Base-by-base conservation (phyloP, 345 rosid species). In the Odontarrhena argentea region DNA sequence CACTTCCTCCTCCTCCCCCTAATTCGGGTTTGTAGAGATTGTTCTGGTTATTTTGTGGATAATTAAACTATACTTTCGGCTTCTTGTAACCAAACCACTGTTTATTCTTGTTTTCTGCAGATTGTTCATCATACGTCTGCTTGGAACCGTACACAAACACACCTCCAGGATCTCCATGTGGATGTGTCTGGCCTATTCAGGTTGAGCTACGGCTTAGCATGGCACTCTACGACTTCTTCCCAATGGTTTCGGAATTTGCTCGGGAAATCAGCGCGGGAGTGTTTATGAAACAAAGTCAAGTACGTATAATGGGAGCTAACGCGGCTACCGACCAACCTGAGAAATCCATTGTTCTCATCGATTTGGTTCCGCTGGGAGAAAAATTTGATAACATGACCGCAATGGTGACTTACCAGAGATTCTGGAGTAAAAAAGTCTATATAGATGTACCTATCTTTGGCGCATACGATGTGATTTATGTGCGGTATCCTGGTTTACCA, bases 211-310 rank as follows among this genome's bases (percentile, higher is more conserved):
- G 86, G 35, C 87, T 94, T 25, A 80, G 78, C 74, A 89, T 94
- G 76, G 88, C 89, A 6, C 84, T 94, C 3, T 94, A 88, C 56
- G 88, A 89, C 70, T 94, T 94, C 85, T 94, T 94, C 77, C 99
- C 99, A 13, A 80, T 86, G 86, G 96, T 94, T 67, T 84, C 91
- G 9, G 95, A 90, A 78, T 83, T 94, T 37, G 96, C 99, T 40
- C 69, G 67, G 25, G 97, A 88, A 79, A 76, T 88, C 49, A 85
- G 95, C 43, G 77, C 85, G 11, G 96, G 99, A 14, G 89, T 88
- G 74, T 94, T 91, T 74, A 86, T 91, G 96, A 91, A 84, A 72
- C 95, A 88, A 76, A 88, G 99, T 70, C 99, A 94, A 81, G 99
- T 94, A 45, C 87, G 89, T 22, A 86, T 94, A 11, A 88, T 91